Base-by-base conservation (phyloP, 1,284 basidiomycete genomes). In the Kwoniella shivajii region DNA sequence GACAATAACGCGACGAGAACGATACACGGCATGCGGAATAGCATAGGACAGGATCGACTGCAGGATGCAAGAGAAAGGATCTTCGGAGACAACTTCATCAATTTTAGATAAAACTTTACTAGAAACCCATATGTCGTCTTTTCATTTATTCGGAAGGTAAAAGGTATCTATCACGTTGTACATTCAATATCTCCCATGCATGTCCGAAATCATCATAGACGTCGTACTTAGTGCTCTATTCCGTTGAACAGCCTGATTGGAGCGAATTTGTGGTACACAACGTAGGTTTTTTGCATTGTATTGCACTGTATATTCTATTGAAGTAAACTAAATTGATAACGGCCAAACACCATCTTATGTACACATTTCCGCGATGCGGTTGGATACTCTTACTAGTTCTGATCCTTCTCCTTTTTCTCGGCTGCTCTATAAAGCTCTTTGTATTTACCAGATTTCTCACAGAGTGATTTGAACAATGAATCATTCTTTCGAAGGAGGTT, bases 381-480 rank as follows among this genome's bases (percentile, higher is more conserved):
- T n/a, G n/a, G n/a, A n/a, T n/a, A n/a, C n/a, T 10, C 34, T 26
- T 44, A 46, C 42, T 34, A 37, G 7, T 50, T 37, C 6, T 16
- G 18, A 9, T 43, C 55, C 41, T 56, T 43, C 63, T 74, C 73
- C 56, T 76, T 76, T 59, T 66, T 69, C 63, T 78, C 71, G 0
- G 76, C 76, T 2, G 73, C 73, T 13, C 55, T 57, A 50, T 71
- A 74, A 18, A 78, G 59, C 65, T 90, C 88, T 6, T 80, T 72
- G 67, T 84, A 90, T 43, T 84, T 85, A 24, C 90, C 90, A 55
- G 88, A 91, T 77, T 89, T 88, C 63, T 90, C 75, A 65, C 90
- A 92, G 84, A 93, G 88, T 29, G 78, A 82, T 63, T 88, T 83
- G 78, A 92, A 92, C 16, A 88, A 82, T 0, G 89, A 87, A 41